A percentile compares a stretch with the other conserved stretches of the same genome.
Evolutionary conservation across 2,329 filamentous ascomycete species (phyloP).

Genomic region (Colletotrichum cereale): DNA sequence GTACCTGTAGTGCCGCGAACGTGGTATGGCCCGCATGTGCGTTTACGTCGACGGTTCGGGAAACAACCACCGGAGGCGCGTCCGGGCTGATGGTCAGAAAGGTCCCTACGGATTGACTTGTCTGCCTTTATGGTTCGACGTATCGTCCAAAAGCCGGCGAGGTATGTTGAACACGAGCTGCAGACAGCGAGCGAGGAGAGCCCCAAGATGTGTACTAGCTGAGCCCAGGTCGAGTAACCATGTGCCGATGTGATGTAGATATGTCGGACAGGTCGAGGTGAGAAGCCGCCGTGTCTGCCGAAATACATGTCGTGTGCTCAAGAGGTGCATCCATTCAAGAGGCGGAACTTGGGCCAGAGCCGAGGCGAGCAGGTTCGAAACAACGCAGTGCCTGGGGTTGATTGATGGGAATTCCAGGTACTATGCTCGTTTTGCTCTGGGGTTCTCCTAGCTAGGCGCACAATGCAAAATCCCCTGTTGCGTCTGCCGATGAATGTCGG

Average conservation of each 20-base stretch:
- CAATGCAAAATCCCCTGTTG: neutral
- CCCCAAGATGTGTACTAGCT: neutral
- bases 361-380: neutral
- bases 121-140: neutral
- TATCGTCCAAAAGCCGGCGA: neutral
- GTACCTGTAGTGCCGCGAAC: too few species aligned
- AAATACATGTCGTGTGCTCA: too few species aligned
- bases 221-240: neutral
- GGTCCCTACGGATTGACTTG: neutral
- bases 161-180: too few species aligned
- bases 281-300: too few species aligned
- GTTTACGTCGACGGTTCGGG: neutral
- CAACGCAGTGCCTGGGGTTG: neutral
- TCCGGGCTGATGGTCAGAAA: neutral
- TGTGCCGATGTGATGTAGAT: too few species aligned
- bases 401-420: neutral
- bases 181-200: too few species aligned
- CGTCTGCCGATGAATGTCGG: neutral
- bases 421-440: neutral
- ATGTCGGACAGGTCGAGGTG: too few species aligned
- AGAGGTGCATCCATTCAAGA: neutral
- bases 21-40: neutral
- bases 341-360: neutral
- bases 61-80: neutral
- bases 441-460: neutral